A percentile compares a stretch with the other conserved stretches of the same genome.
Evolutionary conservation across 2,329 filamentous ascomycete species (phyloP).

Genomic region (Piedraia hortae): DNA sequence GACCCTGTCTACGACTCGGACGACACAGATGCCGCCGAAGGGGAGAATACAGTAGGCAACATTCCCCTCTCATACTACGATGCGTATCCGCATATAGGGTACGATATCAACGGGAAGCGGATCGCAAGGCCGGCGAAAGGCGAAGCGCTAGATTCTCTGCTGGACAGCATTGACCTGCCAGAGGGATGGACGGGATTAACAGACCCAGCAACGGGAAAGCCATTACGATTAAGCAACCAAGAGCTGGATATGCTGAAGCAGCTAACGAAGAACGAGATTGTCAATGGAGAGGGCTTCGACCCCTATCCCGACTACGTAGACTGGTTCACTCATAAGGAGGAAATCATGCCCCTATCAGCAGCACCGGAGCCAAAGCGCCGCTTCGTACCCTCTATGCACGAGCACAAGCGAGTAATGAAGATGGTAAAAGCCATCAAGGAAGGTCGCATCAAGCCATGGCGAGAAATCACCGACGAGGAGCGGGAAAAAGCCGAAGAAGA

Average conservation of each 20-base stretch:
- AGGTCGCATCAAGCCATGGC: constrained; percentile 78
- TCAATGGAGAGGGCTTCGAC: constrained; percentile 68
- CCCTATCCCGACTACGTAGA: constrained; percentile 82
- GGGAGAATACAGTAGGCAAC: constrained; percentile 76
- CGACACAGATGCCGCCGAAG: constrained; percentile 56
- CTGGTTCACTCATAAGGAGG: constrained; percentile 64
- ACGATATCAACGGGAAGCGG: constrained; percentile 95
- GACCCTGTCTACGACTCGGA: constrained; percentile 90
- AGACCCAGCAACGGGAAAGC: constrained; percentile 80
- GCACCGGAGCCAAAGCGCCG: constrained; percentile 88
- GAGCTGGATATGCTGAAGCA: constrained; percentile 72
- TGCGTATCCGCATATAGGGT: constrained; percentile 90
- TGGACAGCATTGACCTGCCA: constrained; percentile 89
- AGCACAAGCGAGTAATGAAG: constrained; percentile 90
- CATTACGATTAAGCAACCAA: constrained; percentile 59
- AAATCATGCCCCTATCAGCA: constrained; percentile 82
- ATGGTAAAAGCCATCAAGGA: constrained; percentile 87
- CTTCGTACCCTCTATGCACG: constrained; percentile 89
- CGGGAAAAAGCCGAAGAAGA: constrained; percentile 33
- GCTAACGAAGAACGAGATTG: constrained; percentile 69
- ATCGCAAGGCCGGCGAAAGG: constrained; percentile 90
- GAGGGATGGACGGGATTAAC: constrained; percentile 94
- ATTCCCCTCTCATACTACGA: constrained; percentile 92
- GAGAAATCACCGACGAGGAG: constrained; percentile 38
- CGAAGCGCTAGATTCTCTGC: constrained; percentile 69